phyloP scores from a whole-genome alignment of 495 filamentous ascomycete species.

The Aspergillus panamensis region DNA sequence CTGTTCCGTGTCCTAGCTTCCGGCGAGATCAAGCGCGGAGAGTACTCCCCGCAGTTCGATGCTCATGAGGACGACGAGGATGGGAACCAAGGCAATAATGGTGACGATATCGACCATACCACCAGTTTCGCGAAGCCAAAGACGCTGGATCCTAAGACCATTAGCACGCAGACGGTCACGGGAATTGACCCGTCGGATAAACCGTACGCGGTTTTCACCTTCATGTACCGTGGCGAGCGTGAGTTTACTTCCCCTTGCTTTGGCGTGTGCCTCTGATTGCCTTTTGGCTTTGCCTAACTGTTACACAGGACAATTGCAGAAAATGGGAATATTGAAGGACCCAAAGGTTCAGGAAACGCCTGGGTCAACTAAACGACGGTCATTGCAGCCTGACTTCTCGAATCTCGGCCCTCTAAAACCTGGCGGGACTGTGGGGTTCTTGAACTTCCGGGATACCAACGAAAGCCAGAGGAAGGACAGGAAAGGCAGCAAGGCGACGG shows the following conservation, averaged over 20 bases:
- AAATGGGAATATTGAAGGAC: constrained; percentile 80
- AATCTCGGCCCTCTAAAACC: constrained; percentile 81
- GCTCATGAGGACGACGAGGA: constrained; percentile 90
- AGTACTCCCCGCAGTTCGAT: constrained; percentile 97
- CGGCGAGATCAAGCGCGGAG: constrained; percentile 93
- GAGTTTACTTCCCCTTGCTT: constrained; percentile 36
- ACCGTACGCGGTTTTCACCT: constrained; percentile 95
- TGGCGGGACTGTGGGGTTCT: constrained; percentile 81
- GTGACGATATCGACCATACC: constrained; percentile 84
- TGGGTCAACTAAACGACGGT: constrained; percentile 63
- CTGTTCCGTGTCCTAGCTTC: constrained; percentile 94
- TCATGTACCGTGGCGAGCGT: constrained; percentile 97
- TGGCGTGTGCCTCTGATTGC: constrained; percentile 10
- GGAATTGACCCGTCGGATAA: constrained; percentile 95
- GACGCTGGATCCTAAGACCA: constrained; percentile 91
- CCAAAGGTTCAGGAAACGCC: constrained; percentile 57
- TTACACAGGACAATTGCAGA: constrained; percentile 74
- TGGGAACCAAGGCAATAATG: constrained; percentile 41
- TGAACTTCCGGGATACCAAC: constrained; percentile 77
- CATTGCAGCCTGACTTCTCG: constrained; percentile 74
- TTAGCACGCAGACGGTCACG: constrained; percentile 96
- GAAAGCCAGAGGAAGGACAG: constrained; percentile 48
- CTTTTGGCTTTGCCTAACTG: constrained; percentile 13
- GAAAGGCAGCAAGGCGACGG: constrained; percentile 47
- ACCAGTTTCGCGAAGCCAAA: constrained; percentile 99